Base-by-base conservation (phyloP, 352 stramenopile species). In the Phytophthora quininea region DNA sequence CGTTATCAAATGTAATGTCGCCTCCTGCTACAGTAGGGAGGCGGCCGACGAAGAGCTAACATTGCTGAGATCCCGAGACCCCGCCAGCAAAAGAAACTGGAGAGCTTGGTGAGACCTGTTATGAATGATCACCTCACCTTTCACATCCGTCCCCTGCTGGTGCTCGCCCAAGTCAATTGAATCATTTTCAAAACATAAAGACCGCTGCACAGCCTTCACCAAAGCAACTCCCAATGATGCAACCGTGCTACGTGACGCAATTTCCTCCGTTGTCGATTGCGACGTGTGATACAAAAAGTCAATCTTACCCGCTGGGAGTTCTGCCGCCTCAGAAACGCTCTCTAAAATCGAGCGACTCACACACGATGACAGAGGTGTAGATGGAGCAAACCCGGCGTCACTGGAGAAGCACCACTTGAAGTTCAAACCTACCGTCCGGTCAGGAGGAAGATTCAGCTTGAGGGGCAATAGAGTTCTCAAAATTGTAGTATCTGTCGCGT, bases 91-190 rank as follows among this genome's bases (percentile, higher is more conserved):
- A 2, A 96, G 73, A 46, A 88, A 96, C 54, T 95, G 90, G 3
- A 90, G 76, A 8, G 73, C 43, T 52, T 92, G 82, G 31, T 76
- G 72, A 19, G 84, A 94, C 37, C 77, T 74, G 58, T 95, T 96
- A 33, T 74, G 67, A 29, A 96, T 69, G 43, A 92, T 63, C 52
- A 95, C 77, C 31, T 91, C 61, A 9, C 86, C 82, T 40, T 76
- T 64, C 4, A 86, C 74, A 30, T 90, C 75, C 0, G 74, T 64
- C 38, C 87, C 84, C 54, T 91, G 89, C 51, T 93, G 82, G 30
- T 92, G 82, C 38, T 93, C 84, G 37, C 89, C 87, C 47, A 96
- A 77, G 62, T 96, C 86, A 42, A 96, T 58, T 7, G 64, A 52
- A n/a, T 90, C 86, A 3, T 64, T 61, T 14, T 95, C 86, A n/a